Evolutionary conservation across 2,329 filamentous ascomycete genomes (phyloP), one percentile per base, ranked within the genome.

Genomic region (Talaromyces piceae): DNA sequence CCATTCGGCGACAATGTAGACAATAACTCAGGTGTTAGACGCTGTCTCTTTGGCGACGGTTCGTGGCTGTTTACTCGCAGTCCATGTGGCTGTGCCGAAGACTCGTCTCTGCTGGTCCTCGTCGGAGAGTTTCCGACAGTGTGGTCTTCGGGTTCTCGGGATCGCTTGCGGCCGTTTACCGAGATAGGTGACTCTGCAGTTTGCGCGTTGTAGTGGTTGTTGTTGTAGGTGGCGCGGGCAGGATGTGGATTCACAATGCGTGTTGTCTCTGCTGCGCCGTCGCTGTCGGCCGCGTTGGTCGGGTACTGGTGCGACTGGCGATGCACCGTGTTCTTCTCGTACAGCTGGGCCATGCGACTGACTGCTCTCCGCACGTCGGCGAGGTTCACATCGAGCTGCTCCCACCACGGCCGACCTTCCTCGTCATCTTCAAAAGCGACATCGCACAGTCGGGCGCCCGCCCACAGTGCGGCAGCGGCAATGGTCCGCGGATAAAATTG

Each of bases 361-460:
- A 91, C 87, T 3, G 89, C 88, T 59, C 78, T 79, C 39, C 79
- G 72, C 56, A 94, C 87, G 55, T 86, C 81, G 20, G 77, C 74
- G 58, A 91, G 77, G 56, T 83, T 80, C 30, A 90, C 87, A 28
- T 82, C 81, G 48, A 95, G 72, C 51, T 81, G 78, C 54, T 84
- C 84, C 91, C 91, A 98, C 93, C 93, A 98, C 0, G 91, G 79
- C 59, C 82, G 78, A 31, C 87, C 88, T 47, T 83, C 73, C 39
- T 85, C 75, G 59, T 94, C 88, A 57, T 88, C 85, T 8, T 77
- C 73, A 50, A 97, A 84, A n/a, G 77, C 79, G 28, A 89, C 77
- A 30, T 81, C 77, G 27, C 83, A 86, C 61, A 90, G 84, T 41
- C 83, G 82, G 52, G 88, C 87, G 5, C 88, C 88, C 54, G 91